Evolutionary conservation across 1,284 basidiomycete genomes (phyloP), one percentile per base, ranked within the genome.

Genomic region (Ganoderma multipileum): DNA sequence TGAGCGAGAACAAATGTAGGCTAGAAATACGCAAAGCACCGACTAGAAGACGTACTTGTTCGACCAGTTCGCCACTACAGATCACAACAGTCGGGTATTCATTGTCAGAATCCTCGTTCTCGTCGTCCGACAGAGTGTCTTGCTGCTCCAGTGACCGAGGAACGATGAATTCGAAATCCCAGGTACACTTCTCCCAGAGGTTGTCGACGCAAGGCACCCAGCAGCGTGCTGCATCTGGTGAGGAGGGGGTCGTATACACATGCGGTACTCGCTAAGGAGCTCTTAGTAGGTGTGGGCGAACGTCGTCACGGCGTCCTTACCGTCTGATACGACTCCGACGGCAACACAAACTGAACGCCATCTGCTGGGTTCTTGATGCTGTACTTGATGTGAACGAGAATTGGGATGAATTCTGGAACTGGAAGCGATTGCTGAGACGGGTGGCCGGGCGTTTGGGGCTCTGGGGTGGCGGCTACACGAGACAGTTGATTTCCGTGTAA

Each of bases 171-270:
- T 99, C 95, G 65, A 99, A 92, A 78, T 99, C 98, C 98, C 98
- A 99, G 2, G 97, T 98, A 76, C 95, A 98, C 76, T 95, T 91
- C 80, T 98, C 97, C 95, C 96, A 98, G 16, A 97, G 81, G 77
- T 91, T 95, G 80, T 99, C 98, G 16, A 99, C 83, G 76, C 98
- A 99, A 4, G 98, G 98, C 12, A 99, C 93, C 98, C 98, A 99
- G 75, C 95, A 96, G 73, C 98, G 86, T 9, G 97, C 95, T 14
- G 95, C 89, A 77, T 98, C 95, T 6, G 95, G 91, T 3, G 93
- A 94, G 0, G 95, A 94, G 0, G 96, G 92, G 3, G 92, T 93
- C 3, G 96, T 96, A 77, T 94, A 99, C 65, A 94, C 91, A 80
- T 99, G 98, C 38, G 97, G 97, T 68, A 95, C 90, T 74, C 95